Evolutionary conservation across 2,329 filamentous ascomycete genomes (phyloP).

Genomic region (Colletotrichum theobromicola): DNA sequence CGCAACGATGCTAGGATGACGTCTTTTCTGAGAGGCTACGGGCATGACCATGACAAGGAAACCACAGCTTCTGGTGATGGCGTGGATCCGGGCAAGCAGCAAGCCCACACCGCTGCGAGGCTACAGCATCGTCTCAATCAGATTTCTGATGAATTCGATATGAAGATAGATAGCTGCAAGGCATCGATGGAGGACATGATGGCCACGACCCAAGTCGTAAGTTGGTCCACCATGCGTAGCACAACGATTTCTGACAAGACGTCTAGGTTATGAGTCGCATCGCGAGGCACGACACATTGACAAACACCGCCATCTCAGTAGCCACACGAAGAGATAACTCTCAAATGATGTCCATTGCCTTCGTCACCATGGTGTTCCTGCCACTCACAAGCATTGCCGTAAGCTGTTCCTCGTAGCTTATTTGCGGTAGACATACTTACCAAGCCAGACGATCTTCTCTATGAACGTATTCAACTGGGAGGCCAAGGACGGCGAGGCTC

Average conservation of each 20-base stretch:
- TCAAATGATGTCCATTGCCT: background rate
- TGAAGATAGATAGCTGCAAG: background rate
- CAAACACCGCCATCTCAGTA: background rate
- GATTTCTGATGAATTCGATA: background rate
- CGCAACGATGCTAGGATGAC: background rate
- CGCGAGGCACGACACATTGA: background rate
- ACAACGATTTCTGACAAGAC: background rate
- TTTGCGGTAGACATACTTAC: background rate
- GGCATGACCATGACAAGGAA: background rate
- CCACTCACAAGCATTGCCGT: background rate
- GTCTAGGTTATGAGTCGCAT: background rate
- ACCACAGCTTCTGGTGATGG: background rate
- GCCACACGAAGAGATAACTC: background rate
- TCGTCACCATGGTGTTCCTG: background rate
- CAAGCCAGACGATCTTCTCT: background rate
- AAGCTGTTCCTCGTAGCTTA: background rate
- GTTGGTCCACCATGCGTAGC: background rate
- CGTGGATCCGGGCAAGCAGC: background rate
- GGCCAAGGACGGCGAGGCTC: background rate
- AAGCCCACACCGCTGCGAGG: background rate
- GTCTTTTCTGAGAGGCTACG: background rate
- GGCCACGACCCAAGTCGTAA: background rate
- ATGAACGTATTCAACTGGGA: background rate
- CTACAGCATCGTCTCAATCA: background rate
- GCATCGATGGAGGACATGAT: background rate